Percentiles rank a stretch among this genome's conserved stretches.
These are phyloP conservation scores for Epichloe scottii DNA, from an alignment of 2,329 filamentous ascomycete species.

Conservation along the genomic window DNA sequence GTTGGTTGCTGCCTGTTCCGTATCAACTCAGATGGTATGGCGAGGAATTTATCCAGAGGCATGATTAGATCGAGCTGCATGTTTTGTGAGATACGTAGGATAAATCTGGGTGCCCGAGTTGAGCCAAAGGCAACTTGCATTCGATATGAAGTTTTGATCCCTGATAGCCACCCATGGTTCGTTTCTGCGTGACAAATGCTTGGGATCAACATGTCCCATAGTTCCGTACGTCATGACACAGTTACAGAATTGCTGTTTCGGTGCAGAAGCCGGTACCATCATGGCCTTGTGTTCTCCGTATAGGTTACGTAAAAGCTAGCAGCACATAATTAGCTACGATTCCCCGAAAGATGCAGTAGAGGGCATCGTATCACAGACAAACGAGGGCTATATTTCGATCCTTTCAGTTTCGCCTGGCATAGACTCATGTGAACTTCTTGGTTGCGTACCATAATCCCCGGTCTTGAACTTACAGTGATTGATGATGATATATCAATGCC, in stretches of 20 bases:
- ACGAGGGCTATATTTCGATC: background rate
- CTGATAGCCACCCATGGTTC: slow-evolving; percentile 64
- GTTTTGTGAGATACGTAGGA: background rate
- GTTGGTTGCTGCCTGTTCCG: slow-evolving; percentile 20
- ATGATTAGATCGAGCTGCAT: slow-evolving; percentile 57
- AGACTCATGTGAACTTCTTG: background rate
- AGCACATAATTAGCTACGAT: background rate
- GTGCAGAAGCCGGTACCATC: slow-evolving; percentile 31
- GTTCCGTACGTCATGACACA: slow-evolving; percentile 61
- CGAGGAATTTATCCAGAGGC: slow-evolving; percentile 47
- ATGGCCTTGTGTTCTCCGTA: slow-evolving; percentile 18
- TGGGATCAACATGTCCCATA: slow-evolving; percentile 57
- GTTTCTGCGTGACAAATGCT: slow-evolving; percentile 57
- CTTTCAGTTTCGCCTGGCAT: background rate
- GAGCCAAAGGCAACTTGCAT: slow-evolving; percentile 28
- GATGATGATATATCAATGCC: background rate
- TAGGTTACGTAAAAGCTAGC: background rate
- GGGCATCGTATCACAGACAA: background rate
- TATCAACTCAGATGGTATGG: slow-evolving; percentile 40
- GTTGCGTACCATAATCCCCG: background rate
- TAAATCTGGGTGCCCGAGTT: background rate
- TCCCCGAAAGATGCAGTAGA: background rate
- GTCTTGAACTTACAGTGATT: background rate
- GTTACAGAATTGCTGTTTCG: slow-evolving; percentile 47
- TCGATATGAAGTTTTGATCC: slow-evolving; percentile 55